Evolutionary conservation across 345 rosid species (phyloP), one percentile per base, ranked within the genome.

Genomic region (Microcos paniculata): DNA sequence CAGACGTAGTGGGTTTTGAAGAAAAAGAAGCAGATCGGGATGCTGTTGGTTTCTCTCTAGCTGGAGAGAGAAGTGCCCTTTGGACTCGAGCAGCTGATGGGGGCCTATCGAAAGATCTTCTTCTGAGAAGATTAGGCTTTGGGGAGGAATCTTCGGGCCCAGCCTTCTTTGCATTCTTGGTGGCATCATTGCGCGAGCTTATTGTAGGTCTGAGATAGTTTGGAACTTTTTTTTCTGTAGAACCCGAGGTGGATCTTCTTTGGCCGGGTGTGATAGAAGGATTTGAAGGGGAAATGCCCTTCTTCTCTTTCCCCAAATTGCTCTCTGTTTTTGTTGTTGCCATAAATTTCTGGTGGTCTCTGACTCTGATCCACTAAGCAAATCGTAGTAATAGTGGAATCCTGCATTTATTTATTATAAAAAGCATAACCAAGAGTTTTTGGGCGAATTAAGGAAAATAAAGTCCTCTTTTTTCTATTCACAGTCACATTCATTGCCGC

Each of bases 41-140:
- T 15, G 84, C 21, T 16, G 46, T 21, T 26, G 82, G 70, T 53
- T 82, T 84, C 52, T 83, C 89, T 28, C 84, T 81, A 56, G 85
- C 82, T 0, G 91, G 87, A 78, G 91, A 88, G 21, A 49, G 52
- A 18, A 79, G 78, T n/a, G 82, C 58, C 72, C 79, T 90, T 15
- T 83, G 88, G 3, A 38, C 63, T 33, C 84, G 48, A 76, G 85
- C 63, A 46, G 87, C 40, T 1, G 97, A 79, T 15, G 89, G 84
- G 24, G 94, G 87, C 70, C 80, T 84, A 80, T 94, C 98, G n/a
- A 91, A 87, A 12, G 98, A 94, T 83, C 93, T 87, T 84, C 97
- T 84, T 66, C 96, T 83, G 1, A 82, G 80, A 81, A 82, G 84
- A 59, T 45, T 6, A n/a, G 85, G 75, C 79, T 85, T 76, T 68